phyloP scores from a whole-genome alignment of 129 eudicot species.

The Pulicaria dysenterica region DNA sequence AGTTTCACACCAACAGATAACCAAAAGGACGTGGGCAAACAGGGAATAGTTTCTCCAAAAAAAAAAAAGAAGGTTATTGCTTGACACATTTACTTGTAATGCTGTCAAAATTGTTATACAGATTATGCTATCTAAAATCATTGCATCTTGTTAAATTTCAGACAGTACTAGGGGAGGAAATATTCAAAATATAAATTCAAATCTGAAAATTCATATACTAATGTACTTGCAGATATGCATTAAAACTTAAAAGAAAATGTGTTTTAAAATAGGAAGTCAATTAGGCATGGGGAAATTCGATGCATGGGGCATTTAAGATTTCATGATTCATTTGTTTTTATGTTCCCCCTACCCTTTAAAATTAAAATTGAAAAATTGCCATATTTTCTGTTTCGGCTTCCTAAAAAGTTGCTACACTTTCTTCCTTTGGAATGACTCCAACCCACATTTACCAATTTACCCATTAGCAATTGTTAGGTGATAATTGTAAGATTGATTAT shows the following conservation, averaged over 20 bases:
- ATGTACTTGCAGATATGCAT: too few relatives aligned
- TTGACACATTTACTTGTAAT: not conserved
- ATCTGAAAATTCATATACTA: not conserved
- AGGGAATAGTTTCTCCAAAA: not conserved
- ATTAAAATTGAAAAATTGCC: too few relatives aligned
- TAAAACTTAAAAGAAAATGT: too few relatives aligned
- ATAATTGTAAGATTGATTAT: conserved; percentile 1
- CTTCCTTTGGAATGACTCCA: too few relatives aligned
- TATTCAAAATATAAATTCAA: not conserved
- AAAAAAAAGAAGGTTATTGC: not conserved
- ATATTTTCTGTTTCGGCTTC: too few relatives aligned
- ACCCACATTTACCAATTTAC: not conserved
- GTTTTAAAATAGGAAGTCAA: too few relatives aligned
- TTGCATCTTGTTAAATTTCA: not conserved
- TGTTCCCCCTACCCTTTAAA: too few relatives aligned
- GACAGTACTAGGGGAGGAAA: not conserved
- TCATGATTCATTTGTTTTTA: too few relatives aligned
- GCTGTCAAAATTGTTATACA: not conserved
- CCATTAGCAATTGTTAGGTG: not conserved
- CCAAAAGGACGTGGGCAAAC: not conserved
- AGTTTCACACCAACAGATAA: not conserved
- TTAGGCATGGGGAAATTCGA: too few relatives aligned
- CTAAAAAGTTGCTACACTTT: too few relatives aligned
- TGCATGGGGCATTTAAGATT: too few relatives aligned
- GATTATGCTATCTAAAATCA: not conserved